Evolutionary conservation across 805 yeast genomes (phyloP), one percentile per base, ranked within the genome.

Genomic region (Geotrichum ghanense): DNA sequence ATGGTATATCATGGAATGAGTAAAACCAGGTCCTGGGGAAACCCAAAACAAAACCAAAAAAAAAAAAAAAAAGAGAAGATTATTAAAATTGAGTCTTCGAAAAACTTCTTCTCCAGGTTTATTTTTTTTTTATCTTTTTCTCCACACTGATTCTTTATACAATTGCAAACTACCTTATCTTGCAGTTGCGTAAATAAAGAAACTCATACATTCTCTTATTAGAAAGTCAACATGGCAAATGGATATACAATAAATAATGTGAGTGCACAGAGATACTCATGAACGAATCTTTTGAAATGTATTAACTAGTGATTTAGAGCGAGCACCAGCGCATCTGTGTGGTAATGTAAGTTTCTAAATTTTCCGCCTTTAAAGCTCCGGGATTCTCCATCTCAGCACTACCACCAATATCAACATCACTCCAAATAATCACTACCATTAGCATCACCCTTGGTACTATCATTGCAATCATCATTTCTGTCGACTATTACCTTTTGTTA

Each of bases 171-270:
- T 31, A 19, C 37, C 16, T 9, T 9, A 31, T 25, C 14, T 9
- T 25, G 12, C 12, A 9, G 14, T 25, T 25, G 9, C 14, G 14
- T 25, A 25, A 25, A 25, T n/a, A n/a, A n/a, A n/a, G n/a, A n/a
- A n/a, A n/a, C n/a, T n/a, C n/a, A n/a, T n/a, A n/a, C n/a, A n/a
- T n/a, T 25, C 31, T 25, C 31, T 9, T 25, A 25, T 25, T 31
- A 4, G 16, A 31, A 12, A 6, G 12, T 24, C 27, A 31, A 5
- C 17, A 31, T 31, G 37, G 37, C 37, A 31, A 31, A 31, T 19
- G 37, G 37, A 31, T 31, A 31, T 31, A 31, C 37, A n/a, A 19
- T 31, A n/a, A 31, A 31, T 19, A 31, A 31, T 31, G 37, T 31
- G 12, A 31, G 37, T 31, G n/a, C n/a, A n/a, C n/a, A n/a, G n/a